Percentiles rank a stretch among this genome's conserved stretches.
Conservation (phyloP, 163 green algal genomes). For the Scenedesmus sp. region DNA sequence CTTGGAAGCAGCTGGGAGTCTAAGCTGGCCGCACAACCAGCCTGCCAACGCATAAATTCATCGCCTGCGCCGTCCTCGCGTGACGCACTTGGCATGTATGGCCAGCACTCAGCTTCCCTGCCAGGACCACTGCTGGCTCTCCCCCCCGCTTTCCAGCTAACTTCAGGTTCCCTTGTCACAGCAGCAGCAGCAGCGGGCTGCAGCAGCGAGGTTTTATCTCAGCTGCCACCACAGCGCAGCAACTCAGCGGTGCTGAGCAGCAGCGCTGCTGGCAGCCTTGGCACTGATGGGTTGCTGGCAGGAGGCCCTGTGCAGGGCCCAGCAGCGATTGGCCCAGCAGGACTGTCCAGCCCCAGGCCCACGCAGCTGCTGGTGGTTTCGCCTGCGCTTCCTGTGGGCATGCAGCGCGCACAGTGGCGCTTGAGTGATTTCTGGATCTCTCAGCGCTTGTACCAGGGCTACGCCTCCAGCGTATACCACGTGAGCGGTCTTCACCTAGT, state of each 20-base stretch:
- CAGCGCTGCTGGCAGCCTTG: background rate
- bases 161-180: background rate
- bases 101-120: background rate
- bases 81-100: background rate
- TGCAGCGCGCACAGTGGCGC: conserved; percentile 10
- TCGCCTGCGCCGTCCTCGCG: background rate
- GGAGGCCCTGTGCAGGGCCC: background rate
- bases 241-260: background rate
- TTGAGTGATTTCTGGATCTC: conserved; percentile 18
- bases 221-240: background rate
- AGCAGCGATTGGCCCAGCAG: background rate
- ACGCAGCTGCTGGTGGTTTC: conserved; percentile 19
- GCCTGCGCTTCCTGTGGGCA: background rate
- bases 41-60: background rate
- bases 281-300: background rate
- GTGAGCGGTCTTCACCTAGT: background rate
- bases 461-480: conserved; percentile 25
- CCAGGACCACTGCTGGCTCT: background rate
- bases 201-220: background rate
- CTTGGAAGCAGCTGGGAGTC: background rate
- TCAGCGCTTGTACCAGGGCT: conserved; percentile 2
- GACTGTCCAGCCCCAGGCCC: background rate
- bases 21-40: background rate
- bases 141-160: background rate
- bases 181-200: background rate